Base-by-base conservation (phyloP, 2,329 filamentous ascomycete species). In the Colletotrichum sp. region DNA sequence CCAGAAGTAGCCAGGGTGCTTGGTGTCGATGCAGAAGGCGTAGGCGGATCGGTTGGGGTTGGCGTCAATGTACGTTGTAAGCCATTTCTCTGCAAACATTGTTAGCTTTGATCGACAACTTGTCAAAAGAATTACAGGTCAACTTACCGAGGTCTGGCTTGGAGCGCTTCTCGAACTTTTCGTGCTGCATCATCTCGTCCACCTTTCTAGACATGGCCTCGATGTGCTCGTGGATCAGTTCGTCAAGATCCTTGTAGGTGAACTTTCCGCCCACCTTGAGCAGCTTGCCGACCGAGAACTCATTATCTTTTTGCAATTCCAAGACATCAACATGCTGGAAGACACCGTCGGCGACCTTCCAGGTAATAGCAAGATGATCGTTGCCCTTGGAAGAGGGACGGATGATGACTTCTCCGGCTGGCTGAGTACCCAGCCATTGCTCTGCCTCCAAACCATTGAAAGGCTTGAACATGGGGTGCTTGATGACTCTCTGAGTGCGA, bases 161-260 rank as follows among this genome's bases (percentile, higher is more conserved):
- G 78, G 91, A 95, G 71, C 93, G 93, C 74, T 91, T 90, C 85
- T 96, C 76, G n/a, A 78, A 99, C 85, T 98, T 98, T 83, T 99
- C 96, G 84, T 98, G 94, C 79, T 94, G 92, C 90, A 95, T 97
- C 89, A 99, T 93, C 88, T 99, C 96, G 79, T 98, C 95, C 68
- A 99, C 96, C 89, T 99, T 99, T 86, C 94, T 95, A 21, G 96
- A 95, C 97, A 99, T 99, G 69, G 96, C 95, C 87, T 98, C 97
- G 83, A 99, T 95, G 83, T 99, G 97, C 82, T 97, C 95, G 82
- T 98, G 96, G 79, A 99, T 99, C 87, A 99, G 86, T 84, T 99
- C 97, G 86, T 99, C 97, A 77, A 99, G 89, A 93, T 99, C 97
- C 77, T 93, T 95, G 87, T 99, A 99, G 9, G 92, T 96, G 86